A percentile compares a stretch with the other conserved stretches of the same genome.
Evolutionary conservation across 441 rosid species (phyloP).

Genomic region (Theobroma grandiflorum): DNA sequence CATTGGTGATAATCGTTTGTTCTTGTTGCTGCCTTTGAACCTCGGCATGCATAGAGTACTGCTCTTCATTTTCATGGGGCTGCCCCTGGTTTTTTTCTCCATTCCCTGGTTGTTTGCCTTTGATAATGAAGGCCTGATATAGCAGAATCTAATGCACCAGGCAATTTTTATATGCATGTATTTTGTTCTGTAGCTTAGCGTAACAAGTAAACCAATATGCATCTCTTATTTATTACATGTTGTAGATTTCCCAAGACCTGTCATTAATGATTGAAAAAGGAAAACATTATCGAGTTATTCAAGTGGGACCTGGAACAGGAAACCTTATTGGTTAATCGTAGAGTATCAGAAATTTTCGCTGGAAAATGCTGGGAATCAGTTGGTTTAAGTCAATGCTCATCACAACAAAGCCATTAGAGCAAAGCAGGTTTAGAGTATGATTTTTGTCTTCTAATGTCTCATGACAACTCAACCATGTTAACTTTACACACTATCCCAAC

Average conservation of each 20-base stretch:
- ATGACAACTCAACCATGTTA: constrained; percentile 26
- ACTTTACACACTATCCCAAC: neutral
- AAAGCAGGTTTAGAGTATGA: neutral
- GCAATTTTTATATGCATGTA: constrained; percentile 29
- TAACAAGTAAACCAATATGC: constrained; percentile 9
- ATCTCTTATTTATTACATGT: constrained; percentile 2
- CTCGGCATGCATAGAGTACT: constrained; percentile 68
- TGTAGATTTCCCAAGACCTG: neutral
- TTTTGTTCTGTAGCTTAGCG: constrained; percentile 19
- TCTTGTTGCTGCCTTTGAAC: constrained; percentile 36
- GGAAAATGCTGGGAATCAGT: constrained; percentile 20
- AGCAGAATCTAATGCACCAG: constrained; percentile 33
- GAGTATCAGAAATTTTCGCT: constrained; percentile 21
- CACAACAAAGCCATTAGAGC: neutral
- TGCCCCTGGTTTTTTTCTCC: constrained; percentile 36
- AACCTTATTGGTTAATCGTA: constrained; percentile 10
- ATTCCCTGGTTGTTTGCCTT: constrained; percentile 28
- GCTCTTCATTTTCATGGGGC: constrained; percentile 41
- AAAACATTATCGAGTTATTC: neutral
- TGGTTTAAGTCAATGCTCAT: constrained; percentile 13
- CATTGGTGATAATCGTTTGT: constrained; percentile 49
- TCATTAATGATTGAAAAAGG: neutral
- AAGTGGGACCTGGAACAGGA: constrained; percentile 2
- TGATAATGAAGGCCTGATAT: constrained; percentile 3
- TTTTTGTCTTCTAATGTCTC: constrained; percentile 26